Percentiles rank a stretch among this genome's conserved stretches.
These are phyloP conservation scores for Sambucus nigra DNA, from an alignment of 129 eudicot species.

Conservation along the genomic window DNA sequence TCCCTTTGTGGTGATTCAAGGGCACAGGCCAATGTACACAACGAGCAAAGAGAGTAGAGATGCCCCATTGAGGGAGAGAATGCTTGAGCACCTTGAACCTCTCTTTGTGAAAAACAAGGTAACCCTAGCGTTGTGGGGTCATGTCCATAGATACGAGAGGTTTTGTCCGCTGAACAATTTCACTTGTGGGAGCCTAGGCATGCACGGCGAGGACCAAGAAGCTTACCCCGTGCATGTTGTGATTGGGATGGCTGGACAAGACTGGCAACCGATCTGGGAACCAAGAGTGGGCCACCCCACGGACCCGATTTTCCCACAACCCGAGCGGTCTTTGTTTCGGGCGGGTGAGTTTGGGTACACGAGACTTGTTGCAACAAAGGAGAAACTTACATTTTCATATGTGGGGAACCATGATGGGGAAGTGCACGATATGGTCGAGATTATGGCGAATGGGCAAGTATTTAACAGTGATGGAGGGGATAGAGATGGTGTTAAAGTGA, in stretches of 20 bases:
- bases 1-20: conserved; percentile 90
- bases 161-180: conserved; percentile 78
- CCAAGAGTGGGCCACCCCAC: conserved; percentile 54
- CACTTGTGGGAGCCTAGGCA: conserved; percentile 56
- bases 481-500: not conserved
- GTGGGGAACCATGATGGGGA: conserved; percentile 92
- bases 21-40: conserved; percentile 99
- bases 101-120: conserved; percentile 72
- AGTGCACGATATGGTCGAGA: conserved; percentile 75
- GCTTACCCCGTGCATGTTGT: conserved; percentile 72
- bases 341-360: conserved; percentile 98
- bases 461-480: conserved; percentile 25
- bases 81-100: conserved; percentile 78
- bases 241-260: conserved; percentile 94
- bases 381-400: conserved; percentile 62
- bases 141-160: conserved; percentile 93
- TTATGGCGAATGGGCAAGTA: conserved; percentile 63
- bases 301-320: conserved; percentile 74
- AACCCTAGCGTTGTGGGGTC: conserved; percentile 91
- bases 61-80: conserved; percentile 42
- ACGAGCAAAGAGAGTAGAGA: conserved; percentile 65
- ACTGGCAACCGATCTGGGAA: conserved; percentile 91
- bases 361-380: conserved; percentile 57
- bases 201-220: conserved; percentile 17
- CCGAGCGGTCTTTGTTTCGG: conserved; percentile 55